Conservation (phyloP, 768 basidiomycete species). For the Termitomyces sp. region DNA sequence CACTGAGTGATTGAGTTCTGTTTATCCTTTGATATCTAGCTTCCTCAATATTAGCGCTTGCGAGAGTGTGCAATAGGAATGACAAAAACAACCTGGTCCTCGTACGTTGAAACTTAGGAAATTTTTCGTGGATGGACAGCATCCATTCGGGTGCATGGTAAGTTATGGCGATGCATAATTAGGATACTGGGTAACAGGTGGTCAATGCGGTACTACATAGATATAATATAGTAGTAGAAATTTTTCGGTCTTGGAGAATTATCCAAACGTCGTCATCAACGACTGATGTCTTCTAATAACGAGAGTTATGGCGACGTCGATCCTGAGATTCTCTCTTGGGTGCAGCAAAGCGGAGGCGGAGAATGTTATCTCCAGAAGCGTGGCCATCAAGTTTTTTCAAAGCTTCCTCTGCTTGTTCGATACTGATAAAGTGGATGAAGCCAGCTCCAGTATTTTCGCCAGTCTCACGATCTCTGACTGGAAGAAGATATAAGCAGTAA, state of each 20-base stretch:
- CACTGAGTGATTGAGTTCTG: slow-evolving; percentile 34
- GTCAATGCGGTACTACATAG: background rate
- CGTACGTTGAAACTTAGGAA: too few relatives aligned
- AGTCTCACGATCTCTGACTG: slow-evolving; percentile 28
- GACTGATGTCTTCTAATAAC: background rate
- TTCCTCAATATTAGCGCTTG: background rate
- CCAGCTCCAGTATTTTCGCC: slow-evolving; percentile 27
- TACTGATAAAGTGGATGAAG: slow-evolving; percentile 48
- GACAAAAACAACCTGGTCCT: too few relatives aligned
- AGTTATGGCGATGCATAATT: background rate
- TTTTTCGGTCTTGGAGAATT: background rate
- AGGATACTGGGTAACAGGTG: slow-evolving; percentile 2
- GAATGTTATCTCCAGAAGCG: slow-evolving; percentile 25
- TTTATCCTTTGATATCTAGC: background rate
- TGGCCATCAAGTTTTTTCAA: slow-evolving; percentile 35
- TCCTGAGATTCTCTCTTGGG: background rate
- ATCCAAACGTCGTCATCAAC: background rate
- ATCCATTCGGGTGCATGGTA: background rate
- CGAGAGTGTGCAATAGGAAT: too few relatives aligned
- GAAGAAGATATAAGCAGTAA: background rate
- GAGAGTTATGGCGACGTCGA: too few relatives aligned
- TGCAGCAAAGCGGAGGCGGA: slow-evolving; percentile 37
- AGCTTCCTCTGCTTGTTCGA: slow-evolving; percentile 42
- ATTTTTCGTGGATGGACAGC: too few relatives aligned
- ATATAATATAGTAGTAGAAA: background rate